Base-by-base conservation (phyloP, 2,329 filamentous ascomycete species). In the Monosporascus cannonballus region DNA sequence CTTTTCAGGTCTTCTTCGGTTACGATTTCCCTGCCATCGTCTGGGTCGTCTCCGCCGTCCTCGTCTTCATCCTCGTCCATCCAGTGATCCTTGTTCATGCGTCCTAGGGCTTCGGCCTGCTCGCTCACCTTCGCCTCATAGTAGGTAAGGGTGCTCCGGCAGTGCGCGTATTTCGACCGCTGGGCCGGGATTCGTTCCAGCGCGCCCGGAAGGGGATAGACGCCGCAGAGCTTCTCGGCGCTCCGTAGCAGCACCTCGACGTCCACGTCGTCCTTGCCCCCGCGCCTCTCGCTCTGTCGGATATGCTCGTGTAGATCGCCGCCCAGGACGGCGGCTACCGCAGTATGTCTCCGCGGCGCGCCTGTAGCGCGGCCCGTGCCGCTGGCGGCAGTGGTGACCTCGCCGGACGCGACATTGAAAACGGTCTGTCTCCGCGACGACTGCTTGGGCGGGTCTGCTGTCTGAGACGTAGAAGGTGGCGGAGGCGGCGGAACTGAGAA, bases 321-420 rank as follows among this genome's bases (percentile, higher is more conserved):
- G 5, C 94, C 94, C 8, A 97, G 73, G 0, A 97, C 91, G 7
- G 91, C 90, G 3, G 92, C 89, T 2, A 97, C 92, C 9, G 92
- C 92, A 2, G 90, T 95, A 71, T 86, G 89, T 54, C 84, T 80
- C 59, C 81, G 83, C 44, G 83, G 85, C 56, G 76, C 78, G 59
- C 75, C 77, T 57, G 72, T 61, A 50, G 63, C 66, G 46, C 67
- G 69, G 61, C 73, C 65, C 57, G 77, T 65, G 53, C 78, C 76
- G 58, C 64, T 75, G 8, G 75, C 80, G 1, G 66, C 67, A 0
- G 82, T 80, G 0, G 80, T 85, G 24, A 86, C 80, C 61, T 85
- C 80, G 58, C 81, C 83, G 0, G 75, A 80, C 1, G 82, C 73
- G 48, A 86, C 83, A 57, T 84, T 86, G 71, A 86, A 86, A 50